These are phyloP conservation scores for Raphanus raphanistrum DNA, from an alignment of 345 rosid genomes.

Conservation along the genomic window DNA sequence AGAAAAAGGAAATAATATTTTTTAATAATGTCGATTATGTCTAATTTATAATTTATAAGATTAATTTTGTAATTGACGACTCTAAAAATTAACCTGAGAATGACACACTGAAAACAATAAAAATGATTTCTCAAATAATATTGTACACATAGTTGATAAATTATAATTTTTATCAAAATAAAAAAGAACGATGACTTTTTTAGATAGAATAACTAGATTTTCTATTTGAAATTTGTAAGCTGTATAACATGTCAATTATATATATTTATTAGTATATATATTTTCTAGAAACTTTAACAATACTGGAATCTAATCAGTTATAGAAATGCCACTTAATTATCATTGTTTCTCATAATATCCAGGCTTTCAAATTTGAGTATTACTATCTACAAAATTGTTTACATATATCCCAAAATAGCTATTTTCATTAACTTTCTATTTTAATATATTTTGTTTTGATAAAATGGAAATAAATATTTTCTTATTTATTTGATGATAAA, in stretches of 20 bases:
- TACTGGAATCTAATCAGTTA: neutral
- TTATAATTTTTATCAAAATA: neutral
- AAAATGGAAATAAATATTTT: neutral
- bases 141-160: neutral
- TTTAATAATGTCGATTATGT: constrained; percentile 21
- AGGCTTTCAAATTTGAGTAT: neutral
- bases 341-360: neutral
- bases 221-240: neutral
- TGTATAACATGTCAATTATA: neutral
- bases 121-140: no score
- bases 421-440: neutral
- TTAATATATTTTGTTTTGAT: neutral
- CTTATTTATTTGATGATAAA: neutral
- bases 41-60: neutral
- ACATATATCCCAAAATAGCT: neutral
- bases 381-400: no score
- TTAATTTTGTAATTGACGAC: no score
- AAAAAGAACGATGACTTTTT: neutral
- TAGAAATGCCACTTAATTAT: neutral
- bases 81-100: no score
- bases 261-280: neutral
- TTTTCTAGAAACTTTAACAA: neutral
- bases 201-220: neutral
- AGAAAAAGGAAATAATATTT: no score
- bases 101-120: no score